Evolutionary conservation across 805 yeast species (phyloP).

Genomic region (Metschnikowia borealis): DNA sequence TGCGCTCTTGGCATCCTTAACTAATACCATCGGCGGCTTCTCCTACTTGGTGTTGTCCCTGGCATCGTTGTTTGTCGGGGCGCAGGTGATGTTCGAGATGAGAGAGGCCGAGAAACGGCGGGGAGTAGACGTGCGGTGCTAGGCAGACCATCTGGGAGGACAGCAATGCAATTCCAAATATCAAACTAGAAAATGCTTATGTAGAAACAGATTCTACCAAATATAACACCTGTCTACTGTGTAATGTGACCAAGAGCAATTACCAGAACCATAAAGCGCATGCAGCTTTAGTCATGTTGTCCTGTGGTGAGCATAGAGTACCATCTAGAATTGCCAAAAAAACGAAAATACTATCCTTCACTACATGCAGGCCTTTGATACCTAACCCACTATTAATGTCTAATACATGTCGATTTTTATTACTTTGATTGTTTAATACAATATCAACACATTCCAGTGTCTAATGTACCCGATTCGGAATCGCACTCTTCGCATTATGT

Average conservation of each 20-base stretch:
- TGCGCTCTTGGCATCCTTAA: slow-evolving; percentile 62
- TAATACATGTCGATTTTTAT: neutral
- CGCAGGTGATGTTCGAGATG: slow-evolving; percentile 91
- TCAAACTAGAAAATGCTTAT: too few species aligned
- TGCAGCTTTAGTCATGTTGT: too few species aligned
- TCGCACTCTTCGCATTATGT: slow-evolving; percentile 1
- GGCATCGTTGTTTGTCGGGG: slow-evolving; percentile 69
- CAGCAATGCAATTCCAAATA: too few species aligned
- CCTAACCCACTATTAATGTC: neutral
- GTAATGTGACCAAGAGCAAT: too few species aligned
- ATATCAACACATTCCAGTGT: too few species aligned
- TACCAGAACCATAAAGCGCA: too few species aligned
- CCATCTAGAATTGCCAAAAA: neutral
- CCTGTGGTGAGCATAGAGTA: neutral
- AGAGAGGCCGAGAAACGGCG: slow-evolving; percentile 81
- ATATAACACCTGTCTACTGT: too few species aligned
- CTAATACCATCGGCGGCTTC: slow-evolving; percentile 67
- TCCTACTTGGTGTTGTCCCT: slow-evolving; percentile 60
- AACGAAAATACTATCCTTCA: too few species aligned
- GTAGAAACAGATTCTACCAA: neutral
- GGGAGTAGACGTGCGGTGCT: slow-evolving; percentile 82
- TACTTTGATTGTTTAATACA: neutral
- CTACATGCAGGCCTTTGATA: too few species aligned
- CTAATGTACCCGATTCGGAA: neutral
- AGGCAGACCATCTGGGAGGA: neutral